Conservation (phyloP, 2,329 filamentous ascomycete genomes). For the Stemphylium lycopersici region DNA sequence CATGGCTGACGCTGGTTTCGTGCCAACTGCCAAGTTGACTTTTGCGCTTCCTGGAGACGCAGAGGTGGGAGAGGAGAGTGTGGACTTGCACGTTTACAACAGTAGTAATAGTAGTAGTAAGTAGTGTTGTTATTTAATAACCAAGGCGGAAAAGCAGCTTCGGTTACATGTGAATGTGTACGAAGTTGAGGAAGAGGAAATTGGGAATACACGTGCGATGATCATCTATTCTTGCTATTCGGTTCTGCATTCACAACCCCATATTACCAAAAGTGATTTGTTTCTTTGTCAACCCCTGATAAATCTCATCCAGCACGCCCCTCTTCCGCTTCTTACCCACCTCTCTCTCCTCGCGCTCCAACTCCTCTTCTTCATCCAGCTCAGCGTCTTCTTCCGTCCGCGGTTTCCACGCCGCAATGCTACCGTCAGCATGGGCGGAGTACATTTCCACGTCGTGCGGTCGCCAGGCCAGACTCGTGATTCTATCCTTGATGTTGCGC, state of each 20-base stretch:
- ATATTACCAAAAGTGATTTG: slow-evolving; percentile 64
- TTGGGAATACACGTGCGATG: too few relatives aligned
- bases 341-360: slow-evolving; percentile 42
- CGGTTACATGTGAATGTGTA: too few relatives aligned
- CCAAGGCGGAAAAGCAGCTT: too few relatives aligned
- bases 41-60: slow-evolving; percentile 39
- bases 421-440: slow-evolving; percentile 83
- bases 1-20: slow-evolving; percentile 42
- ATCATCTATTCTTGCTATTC: too few relatives aligned
- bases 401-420: slow-evolving; percentile 80
- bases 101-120: background rate
- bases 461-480: slow-evolving; percentile 78
- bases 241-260: slow-evolving; percentile 11
- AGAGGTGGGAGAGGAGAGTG: slow-evolving; percentile 30
- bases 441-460: slow-evolving; percentile 75
- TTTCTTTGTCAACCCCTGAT: slow-evolving; percentile 74
- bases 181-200: too few relatives aligned
- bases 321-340: slow-evolving; percentile 67
- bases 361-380: slow-evolving; percentile 52
- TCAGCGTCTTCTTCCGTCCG: slow-evolving; percentile 57
- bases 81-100: slow-evolving; percentile 32
- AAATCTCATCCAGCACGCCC: slow-evolving; percentile 79
- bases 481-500: slow-evolving; percentile 52
- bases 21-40: slow-evolving; percentile 13
- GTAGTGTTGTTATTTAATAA: too few relatives aligned